Percentiles rank a stretch among this genome's conserved stretches.
phyloP scores from a whole-genome alignment of 2,329 filamentous ascomycete genomes.

The Aspergillus sp. region DNA sequence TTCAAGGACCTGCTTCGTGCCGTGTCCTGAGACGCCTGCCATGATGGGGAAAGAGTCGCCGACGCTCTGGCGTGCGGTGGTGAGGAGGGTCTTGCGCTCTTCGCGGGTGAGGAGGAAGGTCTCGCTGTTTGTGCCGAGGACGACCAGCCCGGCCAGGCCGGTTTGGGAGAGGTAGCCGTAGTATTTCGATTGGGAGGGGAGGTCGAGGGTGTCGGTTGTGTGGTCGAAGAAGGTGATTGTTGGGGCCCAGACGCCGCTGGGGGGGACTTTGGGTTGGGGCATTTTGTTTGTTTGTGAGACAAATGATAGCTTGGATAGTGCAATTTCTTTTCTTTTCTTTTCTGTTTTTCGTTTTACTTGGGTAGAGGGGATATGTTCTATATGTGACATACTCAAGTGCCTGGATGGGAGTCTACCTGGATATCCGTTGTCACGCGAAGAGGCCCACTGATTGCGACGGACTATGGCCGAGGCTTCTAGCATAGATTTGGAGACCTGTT shows the following conservation, averaged over 20 bases:
- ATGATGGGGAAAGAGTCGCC: constrained; percentile 59
- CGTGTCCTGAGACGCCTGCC: constrained; percentile 65
- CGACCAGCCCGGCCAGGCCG: constrained; percentile 53
- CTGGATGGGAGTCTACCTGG: too few species aligned
- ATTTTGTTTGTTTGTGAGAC: background rate
- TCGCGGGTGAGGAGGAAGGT: constrained; percentile 58
- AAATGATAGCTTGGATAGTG: too few species aligned
- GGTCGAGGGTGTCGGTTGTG: constrained; percentile 49
- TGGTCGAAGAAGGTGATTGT: constrained; percentile 57
- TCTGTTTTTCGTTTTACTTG: too few species aligned
- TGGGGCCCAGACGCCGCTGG: constrained; percentile 51
- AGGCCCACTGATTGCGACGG: too few species aligned
- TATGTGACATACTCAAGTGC: background rate
- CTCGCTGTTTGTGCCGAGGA: constrained; percentile 58
- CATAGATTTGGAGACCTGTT: too few species aligned
- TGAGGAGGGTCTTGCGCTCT: constrained; percentile 57
- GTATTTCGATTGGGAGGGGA: constrained; percentile 51
- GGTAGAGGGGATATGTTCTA: background rate
- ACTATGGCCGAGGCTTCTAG: too few species aligned
- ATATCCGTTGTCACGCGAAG: too few species aligned
- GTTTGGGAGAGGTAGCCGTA: constrained; percentile 52
- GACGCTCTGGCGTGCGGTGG: constrained; percentile 54
- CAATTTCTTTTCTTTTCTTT: too few species aligned
- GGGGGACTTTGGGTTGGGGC: constrained; percentile 16
- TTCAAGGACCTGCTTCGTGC: constrained; percentile 64